A percentile compares a stretch with the other conserved stretches of the same genome.
phyloP scores from a whole-genome alignment of 1,284 basidiomycete species.

The Ustilago sp. region DNA sequence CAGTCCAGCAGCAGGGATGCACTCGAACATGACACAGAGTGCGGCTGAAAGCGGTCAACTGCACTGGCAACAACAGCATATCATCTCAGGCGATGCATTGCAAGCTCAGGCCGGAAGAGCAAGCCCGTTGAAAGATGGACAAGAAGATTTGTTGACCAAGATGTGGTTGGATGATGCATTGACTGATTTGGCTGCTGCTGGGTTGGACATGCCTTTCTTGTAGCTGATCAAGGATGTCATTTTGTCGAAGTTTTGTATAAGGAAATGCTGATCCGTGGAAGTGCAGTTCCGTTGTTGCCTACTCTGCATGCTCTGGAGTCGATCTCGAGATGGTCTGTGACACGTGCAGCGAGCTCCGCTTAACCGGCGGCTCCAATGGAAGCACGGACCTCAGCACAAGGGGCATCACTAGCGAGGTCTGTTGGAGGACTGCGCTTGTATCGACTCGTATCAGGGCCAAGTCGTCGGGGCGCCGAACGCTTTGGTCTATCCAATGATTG shows the following conservation, averaged over 20 bases:
- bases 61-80: constrained; percentile 5
- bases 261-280: not conserved
- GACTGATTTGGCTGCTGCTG: constrained; percentile 40
- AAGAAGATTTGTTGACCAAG: constrained; percentile 44
- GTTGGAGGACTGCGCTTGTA: too few species aligned
- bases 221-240: not conserved
- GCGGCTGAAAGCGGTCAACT: not conserved
- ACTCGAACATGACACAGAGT: constrained; percentile 5
- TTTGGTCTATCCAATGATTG: too few species aligned
- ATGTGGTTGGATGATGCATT: constrained; percentile 55
- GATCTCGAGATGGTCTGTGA: not conserved
- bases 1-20: constrained; percentile 25
- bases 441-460: too few species aligned
- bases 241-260: not conserved
- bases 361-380: not conserved
- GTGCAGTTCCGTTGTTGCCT: not conserved
- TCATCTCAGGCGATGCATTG: constrained; percentile 1
- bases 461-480: too few species aligned
- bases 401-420: too few species aligned
- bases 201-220: constrained; percentile 52
- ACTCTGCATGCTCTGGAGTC: not conserved
- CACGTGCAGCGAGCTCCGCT: not conserved
- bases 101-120: not conserved
- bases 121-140: constrained; percentile 13
- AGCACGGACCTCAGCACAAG: not conserved